Evolutionary conservation across 2,329 filamentous ascomycete genomes (phyloP).

Genomic region (Aspergillus quadricinctus): DNA sequence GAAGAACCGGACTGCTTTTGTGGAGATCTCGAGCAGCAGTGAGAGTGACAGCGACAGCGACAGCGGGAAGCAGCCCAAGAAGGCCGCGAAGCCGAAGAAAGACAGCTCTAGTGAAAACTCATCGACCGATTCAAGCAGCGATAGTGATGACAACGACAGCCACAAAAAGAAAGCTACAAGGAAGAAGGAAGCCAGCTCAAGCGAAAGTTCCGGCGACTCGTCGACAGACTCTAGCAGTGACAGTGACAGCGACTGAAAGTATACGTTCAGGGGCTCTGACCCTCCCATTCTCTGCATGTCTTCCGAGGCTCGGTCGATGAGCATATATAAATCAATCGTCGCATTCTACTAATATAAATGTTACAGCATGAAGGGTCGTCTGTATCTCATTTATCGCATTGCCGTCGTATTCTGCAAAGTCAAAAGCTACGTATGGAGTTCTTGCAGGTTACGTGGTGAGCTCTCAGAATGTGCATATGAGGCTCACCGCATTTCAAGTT

Average conservation of each 20-base stretch:
- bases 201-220: conserved; percentile 11
- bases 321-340: background rate
- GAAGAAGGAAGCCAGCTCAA: conserved; percentile 9
- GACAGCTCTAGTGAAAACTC: conserved; percentile 12
- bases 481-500: background rate
- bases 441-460: background rate
- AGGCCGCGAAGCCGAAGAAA: conserved; percentile 3
- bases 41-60: conserved; percentile 30
- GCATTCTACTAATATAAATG: background rate
- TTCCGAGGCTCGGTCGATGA: background rate
- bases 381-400: background rate
- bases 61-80: conserved; percentile 14
- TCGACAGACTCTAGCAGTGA: conserved; percentile 5
- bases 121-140: conserved; percentile 12
- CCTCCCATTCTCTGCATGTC: background rate
- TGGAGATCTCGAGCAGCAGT: conserved; percentile 42
- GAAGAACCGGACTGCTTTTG: conserved; percentile 40
- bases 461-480: background rate
- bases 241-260: conserved; percentile 15
- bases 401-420: background rate
- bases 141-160: conserved; percentile 14
- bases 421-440: background rate
- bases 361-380: background rate
- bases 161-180: conserved; percentile 9
- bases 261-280: background rate